phyloP scores from a whole-genome alignment of 2,329 filamentous ascomycete species.

The Akanthomyces muscarius region DNA sequence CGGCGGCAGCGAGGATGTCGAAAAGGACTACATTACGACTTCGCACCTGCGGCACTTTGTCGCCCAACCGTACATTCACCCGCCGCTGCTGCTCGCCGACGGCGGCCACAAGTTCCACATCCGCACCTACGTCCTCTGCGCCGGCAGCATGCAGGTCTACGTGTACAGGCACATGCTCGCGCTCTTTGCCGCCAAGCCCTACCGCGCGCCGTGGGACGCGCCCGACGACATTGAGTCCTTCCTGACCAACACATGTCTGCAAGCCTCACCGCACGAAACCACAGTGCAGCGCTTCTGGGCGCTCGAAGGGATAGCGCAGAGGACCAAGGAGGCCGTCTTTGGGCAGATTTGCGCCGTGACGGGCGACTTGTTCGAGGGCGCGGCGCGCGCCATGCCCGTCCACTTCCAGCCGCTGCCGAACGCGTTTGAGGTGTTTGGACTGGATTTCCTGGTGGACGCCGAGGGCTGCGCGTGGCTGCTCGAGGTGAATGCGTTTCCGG shows the following conservation, averaged over 20 bases:
- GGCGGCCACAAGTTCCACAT: constrained; percentile 87
- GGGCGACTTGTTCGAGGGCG: constrained; percentile 79
- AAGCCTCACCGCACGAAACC: constrained; percentile 56
- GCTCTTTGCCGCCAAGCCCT: constrained; percentile 76
- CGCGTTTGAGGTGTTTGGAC: constrained; percentile 85
- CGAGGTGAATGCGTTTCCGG: constrained; percentile 93
- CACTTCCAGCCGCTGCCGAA: constrained; percentile 90
- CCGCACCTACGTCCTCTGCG: constrained; percentile 80
- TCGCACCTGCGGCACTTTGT: constrained; percentile 95
- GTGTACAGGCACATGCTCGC: constrained; percentile 91
- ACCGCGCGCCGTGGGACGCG: constrained; percentile 59
- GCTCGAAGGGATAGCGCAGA: constrained; percentile 41
- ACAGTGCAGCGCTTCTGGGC: constrained; percentile 74
- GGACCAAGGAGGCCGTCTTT: constrained; percentile 62
- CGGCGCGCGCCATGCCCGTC: constrained; percentile 74
- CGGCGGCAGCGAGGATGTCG: constrained; percentile 26
- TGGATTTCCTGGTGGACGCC: constrained; percentile 82
- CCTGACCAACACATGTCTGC: constrained; percentile 93
- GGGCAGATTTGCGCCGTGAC: constrained; percentile 70
- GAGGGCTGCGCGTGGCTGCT: constrained; percentile 67
- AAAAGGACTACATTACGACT: constrained; percentile 63
- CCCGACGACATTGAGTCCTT: constrained; percentile 62
- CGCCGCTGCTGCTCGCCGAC: constrained; percentile 66
- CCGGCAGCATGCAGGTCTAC: constrained; percentile 73
- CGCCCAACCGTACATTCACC: constrained; percentile 90